These are phyloP conservation scores for Rhizophlyctis rosea DNA, from an alignment of 192 early-diverging fungal species.

Conservation along the genomic window DNA sequence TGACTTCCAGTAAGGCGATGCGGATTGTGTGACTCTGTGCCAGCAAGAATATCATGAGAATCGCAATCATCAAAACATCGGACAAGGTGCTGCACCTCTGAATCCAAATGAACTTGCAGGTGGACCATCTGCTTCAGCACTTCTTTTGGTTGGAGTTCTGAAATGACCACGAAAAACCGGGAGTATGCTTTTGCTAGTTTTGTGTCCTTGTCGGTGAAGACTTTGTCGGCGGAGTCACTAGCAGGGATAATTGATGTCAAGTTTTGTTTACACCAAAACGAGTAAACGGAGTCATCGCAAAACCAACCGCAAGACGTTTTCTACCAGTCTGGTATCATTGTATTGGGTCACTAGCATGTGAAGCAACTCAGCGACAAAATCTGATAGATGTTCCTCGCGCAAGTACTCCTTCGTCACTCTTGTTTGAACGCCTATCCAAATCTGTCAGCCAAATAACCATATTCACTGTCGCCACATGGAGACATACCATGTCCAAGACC, in stretches of 20 bases:
- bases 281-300: background rate
- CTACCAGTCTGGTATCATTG: constrained; percentile 16
- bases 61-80: too few species aligned
- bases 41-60: background rate
- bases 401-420: constrained; percentile 35
- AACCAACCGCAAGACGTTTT: constrained; percentile 27
- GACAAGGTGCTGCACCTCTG: constrained; percentile 83
- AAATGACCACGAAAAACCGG: constrained; percentile 75
- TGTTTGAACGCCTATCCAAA: constrained; percentile 24
- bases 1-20: constrained; percentile 81
- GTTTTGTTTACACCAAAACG: too few species aligned
- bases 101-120: constrained; percentile 81
- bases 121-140: constrained; percentile 87
- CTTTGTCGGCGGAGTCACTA: constrained; percentile 17
- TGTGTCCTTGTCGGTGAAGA: constrained; percentile 56
- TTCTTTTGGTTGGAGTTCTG: constrained; percentile 76
- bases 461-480: background rate
- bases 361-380: constrained; percentile 44
- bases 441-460: background rate
- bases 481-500: constrained; percentile 32
- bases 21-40: constrained; percentile 80
- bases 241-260: background rate
- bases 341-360: constrained; percentile 19
- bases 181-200: constrained; percentile 80
- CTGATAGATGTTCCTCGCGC: constrained; percentile 48